Percentiles rank a stretch among this genome's conserved stretches.
Evolutionary conservation across 2,329 filamentous ascomycete genomes (phyloP).

Genomic region (Hortaea sp.): DNA sequence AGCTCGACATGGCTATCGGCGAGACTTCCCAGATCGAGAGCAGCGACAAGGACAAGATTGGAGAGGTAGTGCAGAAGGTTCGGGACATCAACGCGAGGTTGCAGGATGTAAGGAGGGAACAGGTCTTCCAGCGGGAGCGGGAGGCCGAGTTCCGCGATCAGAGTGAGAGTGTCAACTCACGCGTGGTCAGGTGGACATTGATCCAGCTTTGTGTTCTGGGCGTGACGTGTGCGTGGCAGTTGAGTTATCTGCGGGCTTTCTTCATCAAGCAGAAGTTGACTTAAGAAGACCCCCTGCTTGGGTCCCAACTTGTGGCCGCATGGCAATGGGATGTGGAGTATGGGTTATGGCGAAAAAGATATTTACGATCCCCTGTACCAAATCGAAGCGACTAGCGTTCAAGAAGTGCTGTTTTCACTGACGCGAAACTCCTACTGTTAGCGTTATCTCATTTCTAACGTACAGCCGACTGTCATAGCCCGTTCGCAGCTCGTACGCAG

Average conservation of each 20-base stretch:
- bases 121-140: conserved; percentile 96
- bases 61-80: conserved; percentile 79
- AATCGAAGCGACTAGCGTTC: too few species aligned
- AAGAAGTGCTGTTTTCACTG: too few species aligned
- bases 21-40: conserved; percentile 91
- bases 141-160: conserved; percentile 98
- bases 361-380: too few species aligned
- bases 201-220: conserved; percentile 79
- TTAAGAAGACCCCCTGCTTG: conserved; percentile 32
- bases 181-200: conserved; percentile 88
- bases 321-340: too few species aligned
- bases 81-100: conserved; percentile 80
- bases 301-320: too few species aligned
- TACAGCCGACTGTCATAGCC: too few species aligned
- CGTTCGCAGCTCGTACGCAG: too few species aligned
- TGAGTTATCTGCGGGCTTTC: conserved; percentile 89
- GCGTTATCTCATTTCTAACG: too few species aligned
- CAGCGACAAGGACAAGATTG: conserved; percentile 84
- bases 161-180: conserved; percentile 82
- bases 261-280: conserved; percentile 99
- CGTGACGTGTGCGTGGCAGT: conserved; percentile 89
- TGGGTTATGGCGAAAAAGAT: too few species aligned
- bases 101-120: conserved; percentile 82
- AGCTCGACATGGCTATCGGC: conserved; percentile 84
- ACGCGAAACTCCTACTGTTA: too few species aligned